phyloP scores from a whole-genome alignment of 202 grass and related monocot genomes.

The Saccharum hybrid region DNA sequence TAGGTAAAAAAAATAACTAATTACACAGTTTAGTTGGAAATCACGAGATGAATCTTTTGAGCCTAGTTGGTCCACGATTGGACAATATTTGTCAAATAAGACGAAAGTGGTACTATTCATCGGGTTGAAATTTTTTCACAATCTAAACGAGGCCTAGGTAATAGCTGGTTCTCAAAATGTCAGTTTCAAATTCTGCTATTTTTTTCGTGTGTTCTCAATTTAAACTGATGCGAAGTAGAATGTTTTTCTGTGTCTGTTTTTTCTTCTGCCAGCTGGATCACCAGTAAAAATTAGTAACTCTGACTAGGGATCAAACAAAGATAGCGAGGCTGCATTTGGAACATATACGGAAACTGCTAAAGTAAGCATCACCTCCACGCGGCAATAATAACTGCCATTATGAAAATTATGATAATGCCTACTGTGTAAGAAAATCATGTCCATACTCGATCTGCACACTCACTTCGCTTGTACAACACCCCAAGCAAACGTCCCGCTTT shows the following conservation, averaged over 20 bases:
- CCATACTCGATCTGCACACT: constrained; percentile 7
- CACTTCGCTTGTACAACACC: constrained; percentile 34
- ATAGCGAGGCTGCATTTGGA: not conserved
- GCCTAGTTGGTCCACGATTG: too few species aligned
- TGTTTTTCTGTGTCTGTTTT: not conserved
- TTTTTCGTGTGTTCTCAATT: not conserved
- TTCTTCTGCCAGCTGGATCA: not conserved
- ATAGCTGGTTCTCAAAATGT: not conserved
- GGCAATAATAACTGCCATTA: constrained; percentile 28
- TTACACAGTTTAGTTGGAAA: too few species aligned
- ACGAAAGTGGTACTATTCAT: too few species aligned
- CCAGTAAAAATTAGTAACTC: not conserved
- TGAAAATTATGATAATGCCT: too few species aligned
- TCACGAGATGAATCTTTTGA: too few species aligned
- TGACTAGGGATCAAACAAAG: too few species aligned
- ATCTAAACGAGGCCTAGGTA: too few species aligned
- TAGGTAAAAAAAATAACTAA: too few species aligned
- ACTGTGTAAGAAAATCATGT: not conserved
- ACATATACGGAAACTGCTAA: not conserved
- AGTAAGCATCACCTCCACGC: not conserved
- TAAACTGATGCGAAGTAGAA: not conserved
- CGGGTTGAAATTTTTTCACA: too few species aligned
- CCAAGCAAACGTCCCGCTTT: not conserved
- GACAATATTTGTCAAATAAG: too few species aligned
- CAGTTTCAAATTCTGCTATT: not conserved